A percentile compares a stretch with the other conserved stretches of the same genome.
Evolutionary conservation across 371 early-diverging fungal species (phyloP).

Genomic region (Rhizopus sp.): DNA sequence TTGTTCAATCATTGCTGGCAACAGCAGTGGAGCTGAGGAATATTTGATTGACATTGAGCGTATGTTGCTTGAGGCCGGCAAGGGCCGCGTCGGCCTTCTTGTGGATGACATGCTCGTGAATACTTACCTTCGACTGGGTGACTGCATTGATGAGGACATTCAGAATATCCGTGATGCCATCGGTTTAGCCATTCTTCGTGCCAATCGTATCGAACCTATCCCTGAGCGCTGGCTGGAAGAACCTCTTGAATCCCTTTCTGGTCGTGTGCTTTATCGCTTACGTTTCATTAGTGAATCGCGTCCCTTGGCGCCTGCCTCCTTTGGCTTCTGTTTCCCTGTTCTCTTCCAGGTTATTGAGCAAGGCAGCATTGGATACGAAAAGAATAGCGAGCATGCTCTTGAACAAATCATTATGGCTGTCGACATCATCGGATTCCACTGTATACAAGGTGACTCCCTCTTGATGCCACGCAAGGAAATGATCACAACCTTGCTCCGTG

Average conservation of each 20-base stretch:
- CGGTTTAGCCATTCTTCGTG: constrained; percentile 72
- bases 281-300: constrained; percentile 67
- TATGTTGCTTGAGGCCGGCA: constrained; percentile 52
- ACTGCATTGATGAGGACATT: constrained; percentile 52
- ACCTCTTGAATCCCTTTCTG: constrained; percentile 62
- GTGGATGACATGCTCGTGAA: constrained; percentile 60
- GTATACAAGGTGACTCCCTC: constrained; percentile 52
- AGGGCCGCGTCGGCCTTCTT: constrained; percentile 56
- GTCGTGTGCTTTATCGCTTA: constrained; percentile 75
- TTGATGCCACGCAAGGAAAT: constrained; percentile 76
- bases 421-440: constrained; percentile 75
- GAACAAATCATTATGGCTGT: constrained; percentile 79
- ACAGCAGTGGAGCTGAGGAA: constrained; percentile 44
- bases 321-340: constrained; percentile 84
- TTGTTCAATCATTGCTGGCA: constrained; percentile 66
- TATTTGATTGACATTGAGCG: constrained; percentile 51
- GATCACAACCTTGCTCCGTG: constrained; percentile 65
- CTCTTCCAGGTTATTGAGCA: constrained; percentile 69
- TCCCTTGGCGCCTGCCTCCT: constrained; percentile 72
- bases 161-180: constrained; percentile 52
- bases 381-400: constrained; percentile 54
- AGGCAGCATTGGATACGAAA: constrained; percentile 63
- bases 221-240: constrained; percentile 75
- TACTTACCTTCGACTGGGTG: constrained; percentile 57
- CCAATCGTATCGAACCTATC: constrained; percentile 61